A percentile compares a stretch with the other conserved stretches of the same genome.
These are phyloP conservation scores for Wickerhamiella dianesei DNA, from an alignment of 805 yeast species.

Conservation along the genomic window DNA sequence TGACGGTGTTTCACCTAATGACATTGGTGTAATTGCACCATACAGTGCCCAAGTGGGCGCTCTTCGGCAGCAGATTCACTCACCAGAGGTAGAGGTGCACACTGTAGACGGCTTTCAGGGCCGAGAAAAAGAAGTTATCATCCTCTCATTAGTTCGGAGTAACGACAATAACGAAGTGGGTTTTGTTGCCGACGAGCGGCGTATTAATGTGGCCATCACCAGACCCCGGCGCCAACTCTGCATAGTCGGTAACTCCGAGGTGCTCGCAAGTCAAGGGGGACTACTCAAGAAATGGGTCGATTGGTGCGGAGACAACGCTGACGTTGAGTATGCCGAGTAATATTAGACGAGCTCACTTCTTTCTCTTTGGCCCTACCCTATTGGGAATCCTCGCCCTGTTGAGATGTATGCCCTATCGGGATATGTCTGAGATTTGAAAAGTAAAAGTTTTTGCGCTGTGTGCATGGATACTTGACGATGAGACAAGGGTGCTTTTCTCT, in stretches of 20 bases:
- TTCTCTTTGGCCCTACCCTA: no score
- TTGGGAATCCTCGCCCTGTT: no score
- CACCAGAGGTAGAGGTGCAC: constrained; percentile 50
- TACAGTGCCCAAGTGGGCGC: constrained; percentile 73
- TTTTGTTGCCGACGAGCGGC: constrained; percentile 60
- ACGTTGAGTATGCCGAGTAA: constrained; percentile 51
- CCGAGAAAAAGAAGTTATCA: constrained; percentile 77
- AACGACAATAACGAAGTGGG: constrained; percentile 64
- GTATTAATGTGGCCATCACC: constrained; percentile 89
- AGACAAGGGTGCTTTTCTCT: no score
- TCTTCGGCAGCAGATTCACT: constrained; percentile 34
- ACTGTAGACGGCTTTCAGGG: constrained; percentile 98
- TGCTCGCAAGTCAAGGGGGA: constrained; percentile 47
- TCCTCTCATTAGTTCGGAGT: constrained; percentile 69
- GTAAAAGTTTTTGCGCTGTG: no score
- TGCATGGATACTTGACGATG: no score
- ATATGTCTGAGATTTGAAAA: no score
- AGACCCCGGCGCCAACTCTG: constrained; percentile 77
- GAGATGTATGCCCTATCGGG: no score
- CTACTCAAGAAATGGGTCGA: constrained; percentile 57
- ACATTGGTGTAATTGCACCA: constrained; percentile 81
- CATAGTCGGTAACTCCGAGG: constrained; percentile 63
- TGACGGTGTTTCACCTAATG: constrained; percentile 38
- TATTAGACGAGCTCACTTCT: no score
- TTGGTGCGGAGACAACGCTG: constrained; percentile 56